These are phyloP conservation scores for Boletus subparvulus DNA, from an alignment of 768 basidiomycete species.

Conservation along the genomic window DNA sequence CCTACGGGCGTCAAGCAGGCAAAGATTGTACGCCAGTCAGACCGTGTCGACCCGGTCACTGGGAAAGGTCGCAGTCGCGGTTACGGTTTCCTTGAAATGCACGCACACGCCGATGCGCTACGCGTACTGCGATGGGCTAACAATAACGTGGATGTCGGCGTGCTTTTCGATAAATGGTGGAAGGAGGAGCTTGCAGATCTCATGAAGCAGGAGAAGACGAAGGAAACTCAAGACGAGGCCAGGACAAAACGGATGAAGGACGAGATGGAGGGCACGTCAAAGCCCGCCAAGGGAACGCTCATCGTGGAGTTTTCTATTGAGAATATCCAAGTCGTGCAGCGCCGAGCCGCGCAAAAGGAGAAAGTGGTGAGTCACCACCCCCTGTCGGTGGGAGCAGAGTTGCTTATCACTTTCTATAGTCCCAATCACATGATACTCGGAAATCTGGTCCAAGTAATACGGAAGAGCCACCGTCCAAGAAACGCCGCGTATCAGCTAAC, in stretches of 20 bases:
- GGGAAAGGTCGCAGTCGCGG: conserved; percentile 89
- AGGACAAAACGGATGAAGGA: conserved; percentile 60
- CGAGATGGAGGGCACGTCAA: conserved; percentile 44
- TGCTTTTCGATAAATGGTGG: conserved; percentile 81
- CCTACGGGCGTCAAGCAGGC: conserved; percentile 72
- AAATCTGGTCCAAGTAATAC: neutral
- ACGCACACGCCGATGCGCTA: conserved; percentile 84
- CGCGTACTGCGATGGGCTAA: conserved; percentile 93
- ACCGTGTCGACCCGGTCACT: conserved; percentile 85
- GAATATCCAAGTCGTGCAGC: conserved; percentile 85
- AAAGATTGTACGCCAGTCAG: conserved; percentile 88
- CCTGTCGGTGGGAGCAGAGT: neutral
- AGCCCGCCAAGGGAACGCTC: conserved; percentile 49
- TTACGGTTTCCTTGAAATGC: conserved; percentile 94
- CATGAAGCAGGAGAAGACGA: conserved; percentile 52
- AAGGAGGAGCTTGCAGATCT: conserved; percentile 69
- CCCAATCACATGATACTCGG: neutral
- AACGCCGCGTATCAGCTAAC: conserved; percentile 34
- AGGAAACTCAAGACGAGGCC: conserved; percentile 46
- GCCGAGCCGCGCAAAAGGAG: conserved; percentile 57
- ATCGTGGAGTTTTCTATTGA: conserved; percentile 98
- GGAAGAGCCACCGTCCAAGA: conserved; percentile 42
- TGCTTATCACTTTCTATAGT: conserved; percentile 4
- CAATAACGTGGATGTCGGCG: conserved; percentile 69
- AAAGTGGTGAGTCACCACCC: conserved; percentile 20